Evolutionary conservation across 805 yeast genomes (phyloP).

Genomic region (Lachancea dasiensis): DNA sequence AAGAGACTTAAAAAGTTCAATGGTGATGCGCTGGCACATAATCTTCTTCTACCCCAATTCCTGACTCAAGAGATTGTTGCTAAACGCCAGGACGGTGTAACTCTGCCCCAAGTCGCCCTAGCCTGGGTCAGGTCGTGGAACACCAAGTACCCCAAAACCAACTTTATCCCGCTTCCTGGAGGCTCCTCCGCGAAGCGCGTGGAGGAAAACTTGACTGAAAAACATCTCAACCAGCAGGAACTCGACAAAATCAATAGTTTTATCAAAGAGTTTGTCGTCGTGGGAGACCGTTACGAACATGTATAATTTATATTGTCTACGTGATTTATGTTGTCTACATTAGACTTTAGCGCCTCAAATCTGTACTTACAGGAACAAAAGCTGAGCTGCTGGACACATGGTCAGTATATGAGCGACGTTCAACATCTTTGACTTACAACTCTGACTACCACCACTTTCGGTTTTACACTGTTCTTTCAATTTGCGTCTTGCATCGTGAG

Average conservation of each 20-base stretch:
- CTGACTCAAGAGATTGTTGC: constrained; percentile 44
- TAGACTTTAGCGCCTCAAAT: no score
- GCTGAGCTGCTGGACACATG: no score
- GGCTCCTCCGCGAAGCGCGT: constrained; percentile 57
- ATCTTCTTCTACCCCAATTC: constrained; percentile 43
- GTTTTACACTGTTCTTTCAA: no score
- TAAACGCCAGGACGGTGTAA: constrained; percentile 40
- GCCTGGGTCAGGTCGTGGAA: constrained; percentile 53
- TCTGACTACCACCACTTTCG: no score
- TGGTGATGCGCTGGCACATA: constrained; percentile 50
- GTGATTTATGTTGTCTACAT: no score
- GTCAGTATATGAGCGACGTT: no score
- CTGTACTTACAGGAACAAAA: no score
- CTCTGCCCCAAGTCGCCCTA: constrained; percentile 64
- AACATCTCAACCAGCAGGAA: not conserved
- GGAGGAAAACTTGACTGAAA: constrained; percentile 41
- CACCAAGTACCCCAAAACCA: constrained; percentile 37
- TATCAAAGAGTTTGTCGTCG: not conserved
- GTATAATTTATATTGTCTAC: not conserved
- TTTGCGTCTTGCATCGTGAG: no score
- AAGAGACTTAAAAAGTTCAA: constrained; percentile 48
- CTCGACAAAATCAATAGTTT: not conserved
- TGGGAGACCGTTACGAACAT: not conserved
- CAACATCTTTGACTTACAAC: no score
- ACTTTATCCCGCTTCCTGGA: constrained; percentile 75